Conservation (phyloP, 495 filamentous ascomycete genomes). For the Rostrohypoxylon terebratum region DNA sequence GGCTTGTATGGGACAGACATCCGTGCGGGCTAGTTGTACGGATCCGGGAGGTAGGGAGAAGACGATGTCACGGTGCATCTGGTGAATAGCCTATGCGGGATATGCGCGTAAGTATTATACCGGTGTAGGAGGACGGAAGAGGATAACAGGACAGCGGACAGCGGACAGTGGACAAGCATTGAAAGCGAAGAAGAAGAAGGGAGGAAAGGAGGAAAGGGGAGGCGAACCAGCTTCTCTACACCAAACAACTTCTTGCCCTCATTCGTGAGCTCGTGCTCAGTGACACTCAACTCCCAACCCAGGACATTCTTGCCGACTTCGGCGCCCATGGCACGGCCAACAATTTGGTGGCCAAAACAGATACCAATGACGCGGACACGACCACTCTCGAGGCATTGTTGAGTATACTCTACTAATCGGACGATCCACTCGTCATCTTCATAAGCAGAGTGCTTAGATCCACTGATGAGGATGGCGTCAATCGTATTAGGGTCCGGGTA, state of each 20-base stretch:
- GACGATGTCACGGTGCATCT: slow-evolving; percentile 93
- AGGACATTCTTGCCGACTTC: slow-evolving; percentile 72
- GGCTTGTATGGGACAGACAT: slow-evolving; percentile 78
- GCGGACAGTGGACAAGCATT: too few species aligned
- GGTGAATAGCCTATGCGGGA: slow-evolving; percentile 73
- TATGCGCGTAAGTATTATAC: slow-evolving; percentile 9
- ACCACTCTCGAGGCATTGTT: slow-evolving; percentile 62
- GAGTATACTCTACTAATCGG: slow-evolving; percentile 76
- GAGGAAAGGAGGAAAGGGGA: slow-evolving; percentile 10
- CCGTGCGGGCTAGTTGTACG: slow-evolving; percentile 72
- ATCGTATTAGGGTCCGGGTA: slow-evolving; percentile 79
- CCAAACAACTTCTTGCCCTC: slow-evolving; percentile 80
- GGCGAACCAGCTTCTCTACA: slow-evolving; percentile 72
- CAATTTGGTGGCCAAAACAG: slow-evolving; percentile 93
- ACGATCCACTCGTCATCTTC: slow-evolving; percentile 82
- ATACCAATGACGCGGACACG: slow-evolving; percentile 78
- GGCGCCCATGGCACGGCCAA: slow-evolving; percentile 78
- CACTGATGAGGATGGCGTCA: slow-evolving; percentile 85
- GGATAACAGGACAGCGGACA: not conserved
- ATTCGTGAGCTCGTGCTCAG: slow-evolving; percentile 73
- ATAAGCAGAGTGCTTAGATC: slow-evolving; percentile 68
- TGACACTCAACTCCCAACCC: slow-evolving; percentile 88
- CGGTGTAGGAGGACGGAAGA: not conserved
- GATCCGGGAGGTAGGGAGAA: slow-evolving; percentile 70
- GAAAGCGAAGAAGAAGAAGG: not conserved